Conservation (phyloP, 1,284 basidiomycete genomes). For the Papiliotrema terrestris region DNA sequence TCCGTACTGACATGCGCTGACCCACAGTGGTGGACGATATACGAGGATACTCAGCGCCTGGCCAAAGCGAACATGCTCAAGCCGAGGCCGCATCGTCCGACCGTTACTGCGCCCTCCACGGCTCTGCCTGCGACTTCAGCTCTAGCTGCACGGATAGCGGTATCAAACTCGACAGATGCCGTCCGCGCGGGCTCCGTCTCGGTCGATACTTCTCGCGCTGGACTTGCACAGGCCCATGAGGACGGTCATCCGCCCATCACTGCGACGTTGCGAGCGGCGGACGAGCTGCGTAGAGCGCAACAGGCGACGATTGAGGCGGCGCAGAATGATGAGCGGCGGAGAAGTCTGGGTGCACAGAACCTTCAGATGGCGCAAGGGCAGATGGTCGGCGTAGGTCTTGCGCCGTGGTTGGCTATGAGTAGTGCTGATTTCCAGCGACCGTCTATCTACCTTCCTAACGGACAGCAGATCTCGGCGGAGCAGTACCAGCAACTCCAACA, state of each 20-base stretch:
- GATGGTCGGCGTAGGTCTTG: neutral
- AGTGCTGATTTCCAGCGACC: neutral
- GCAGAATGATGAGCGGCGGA: neutral
- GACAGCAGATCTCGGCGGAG: neutral
- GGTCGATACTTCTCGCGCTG: too few relatives aligned
- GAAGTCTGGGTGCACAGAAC: neutral
- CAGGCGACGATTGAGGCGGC: conserved; percentile 10
- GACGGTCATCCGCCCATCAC: conserved; percentile 7
- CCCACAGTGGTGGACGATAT: conserved; percentile 5
- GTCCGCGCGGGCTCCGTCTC: conserved; percentile 11
- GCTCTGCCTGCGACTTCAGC: conserved; percentile 9
- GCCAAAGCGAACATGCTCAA: neutral
- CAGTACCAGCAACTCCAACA: neutral
- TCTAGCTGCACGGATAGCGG: conserved; percentile 13
- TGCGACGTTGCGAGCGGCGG: conserved; percentile 8
- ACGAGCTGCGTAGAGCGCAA: conserved; percentile 15
- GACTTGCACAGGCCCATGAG: neutral
- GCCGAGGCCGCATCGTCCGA: neutral
- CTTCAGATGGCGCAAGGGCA: neutral
- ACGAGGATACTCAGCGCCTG: conserved; percentile 2
- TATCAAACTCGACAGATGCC: conserved; percentile 13
- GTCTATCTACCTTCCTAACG: neutral
- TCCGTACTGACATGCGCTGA: neutral
- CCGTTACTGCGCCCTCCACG: neutral
- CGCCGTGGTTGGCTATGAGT: too few relatives aligned